Percentiles rank a stretch among this genome's conserved stretches.
phyloP scores from a whole-genome alignment of 1,284 basidiomycete species.

The Vanrija sp. region DNA sequence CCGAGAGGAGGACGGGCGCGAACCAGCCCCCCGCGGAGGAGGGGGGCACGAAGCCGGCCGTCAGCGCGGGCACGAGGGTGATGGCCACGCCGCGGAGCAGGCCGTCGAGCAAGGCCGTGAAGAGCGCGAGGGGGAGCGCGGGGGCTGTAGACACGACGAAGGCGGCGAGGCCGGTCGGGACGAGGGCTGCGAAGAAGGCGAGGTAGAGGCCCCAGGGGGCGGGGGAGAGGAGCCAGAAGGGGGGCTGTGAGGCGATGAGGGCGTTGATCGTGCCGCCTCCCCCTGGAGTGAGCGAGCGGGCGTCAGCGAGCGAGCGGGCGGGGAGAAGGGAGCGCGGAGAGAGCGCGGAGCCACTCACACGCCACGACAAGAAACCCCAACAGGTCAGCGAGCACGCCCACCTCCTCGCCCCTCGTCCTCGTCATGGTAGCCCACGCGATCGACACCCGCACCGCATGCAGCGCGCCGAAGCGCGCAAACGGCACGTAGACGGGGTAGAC shows the following conservation, averaged over 20 bases:
- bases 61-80: conserved; percentile 19
- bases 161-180: conserved; percentile 27
- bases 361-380: conserved; percentile 38
- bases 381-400: conserved; percentile 32
- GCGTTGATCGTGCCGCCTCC: conserved; percentile 38
- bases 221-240: conserved; percentile 40
- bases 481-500: conserved; percentile 37
- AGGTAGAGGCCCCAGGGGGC: conserved; percentile 39
- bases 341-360: conserved; percentile 32
- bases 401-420: conserved; percentile 13
- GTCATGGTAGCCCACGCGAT: conserved; percentile 36
- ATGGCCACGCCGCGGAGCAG: conserved; percentile 31
- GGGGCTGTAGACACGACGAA: conserved; percentile 27
- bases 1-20: conserved; percentile 31
- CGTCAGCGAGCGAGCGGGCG: background rate
- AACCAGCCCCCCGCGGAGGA: conserved; percentile 12
- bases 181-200: conserved; percentile 27
- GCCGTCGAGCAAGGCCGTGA: conserved; percentile 30
- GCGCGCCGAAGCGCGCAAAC: conserved; percentile 26
- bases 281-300: conserved; percentile 25
- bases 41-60: background rate
- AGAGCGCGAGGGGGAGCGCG: conserved; percentile 27
- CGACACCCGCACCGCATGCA: conserved; percentile 38
- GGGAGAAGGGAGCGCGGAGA: too few species aligned
- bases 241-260: conserved; percentile 35